Conservation (phyloP, 2,329 filamentous ascomycete genomes). For the Passalora sequoiae region DNA sequence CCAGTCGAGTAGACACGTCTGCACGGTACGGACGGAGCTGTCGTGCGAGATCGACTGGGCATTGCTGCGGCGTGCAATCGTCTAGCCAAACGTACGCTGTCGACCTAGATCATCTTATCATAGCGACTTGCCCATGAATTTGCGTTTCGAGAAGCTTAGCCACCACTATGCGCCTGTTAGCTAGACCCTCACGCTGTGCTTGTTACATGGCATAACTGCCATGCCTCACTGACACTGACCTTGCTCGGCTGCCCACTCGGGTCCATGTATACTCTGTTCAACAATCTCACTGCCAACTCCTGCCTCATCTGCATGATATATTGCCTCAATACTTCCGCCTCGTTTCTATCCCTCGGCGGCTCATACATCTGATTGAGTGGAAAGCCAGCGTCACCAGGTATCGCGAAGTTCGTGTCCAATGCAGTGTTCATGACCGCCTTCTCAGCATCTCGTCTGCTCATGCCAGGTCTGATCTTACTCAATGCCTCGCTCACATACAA, state of each 20-base stretch:
- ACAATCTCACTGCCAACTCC: constrained; percentile 75
- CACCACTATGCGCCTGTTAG: constrained; percentile 72
- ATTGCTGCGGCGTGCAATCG: no score
- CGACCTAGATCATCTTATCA: no score
- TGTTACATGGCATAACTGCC: neutral
- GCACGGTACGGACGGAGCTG: no score
- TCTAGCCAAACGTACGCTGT: no score
- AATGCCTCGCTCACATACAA: constrained; percentile 89
- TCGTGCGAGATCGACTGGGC: no score
- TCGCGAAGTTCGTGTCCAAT: constrained; percentile 87
- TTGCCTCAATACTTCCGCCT: constrained; percentile 80
- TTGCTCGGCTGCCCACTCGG: constrained; percentile 59
- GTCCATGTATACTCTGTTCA: constrained; percentile 82
- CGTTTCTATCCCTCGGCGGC: constrained; percentile 76
- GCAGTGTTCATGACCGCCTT: constrained; percentile 82
- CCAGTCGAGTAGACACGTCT: no score
- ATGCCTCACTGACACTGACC: constrained; percentile 35
- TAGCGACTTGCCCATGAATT: constrained; percentile 90
- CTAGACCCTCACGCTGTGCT: neutral
- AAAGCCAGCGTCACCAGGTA: constrained; percentile 88
- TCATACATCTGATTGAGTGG: constrained; percentile 97
- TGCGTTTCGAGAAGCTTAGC: constrained; percentile 97
- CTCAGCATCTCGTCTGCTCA: constrained; percentile 61
- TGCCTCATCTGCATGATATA: constrained; percentile 91
- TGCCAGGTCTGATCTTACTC: constrained; percentile 73